Base-by-base conservation (phyloP, 164 flowering plant species). In the Stephania japonica region DNA sequence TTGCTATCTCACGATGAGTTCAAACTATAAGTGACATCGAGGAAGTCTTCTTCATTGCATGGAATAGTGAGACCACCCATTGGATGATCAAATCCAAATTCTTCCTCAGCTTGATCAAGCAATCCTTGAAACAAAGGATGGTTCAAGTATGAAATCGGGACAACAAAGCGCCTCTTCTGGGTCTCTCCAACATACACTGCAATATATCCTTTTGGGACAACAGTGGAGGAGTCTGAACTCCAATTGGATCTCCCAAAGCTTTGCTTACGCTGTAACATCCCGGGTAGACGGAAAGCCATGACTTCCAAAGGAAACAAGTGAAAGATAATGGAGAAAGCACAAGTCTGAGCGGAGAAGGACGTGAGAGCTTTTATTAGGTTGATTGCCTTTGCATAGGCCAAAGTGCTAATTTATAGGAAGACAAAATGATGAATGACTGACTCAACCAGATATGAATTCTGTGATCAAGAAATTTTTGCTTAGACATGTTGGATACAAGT, bases 261-360 rank as follows among this genome's bases (percentile, higher is more conserved):
- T 8, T 12, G 53, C 53, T 47, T 47, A 47, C 53, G 65, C 14
- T 74, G 78, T 74, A 69, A 10, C 16, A 26, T 70, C 23, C 73
- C 24, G 18, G 7, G 21, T 62, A 69, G 44, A 42, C 53, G 70
- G 68, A 80, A 63, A 19, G 72, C 82, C 82, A 74, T 80, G 38
- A 23, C n/a, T 2, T 27, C n/a, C 4, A 19, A 59, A 8, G 42
- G 38, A 16, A n/a, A 32, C 49, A 63, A 13, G 42, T 7, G 63
- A 62, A 11, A 72, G 12, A 42, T 1, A 26, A 50, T 11, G 53
- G 14, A 10, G 12, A 16, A 0, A 5, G 16, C 5, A n/a, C 3
- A 56, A 23, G 12, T 18, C 19, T 23, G 23, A 61, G 64, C 18
- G 24, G 21, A 61, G 26, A 24, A 47, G 21, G 23, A 27, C 23